Percentiles rank a stretch among this genome's conserved stretches.
These are phyloP conservation scores for Phytophthora ramorum DNA, from an alignment of 352 stramenopile genomes.

Conservation along the genomic window DNA sequence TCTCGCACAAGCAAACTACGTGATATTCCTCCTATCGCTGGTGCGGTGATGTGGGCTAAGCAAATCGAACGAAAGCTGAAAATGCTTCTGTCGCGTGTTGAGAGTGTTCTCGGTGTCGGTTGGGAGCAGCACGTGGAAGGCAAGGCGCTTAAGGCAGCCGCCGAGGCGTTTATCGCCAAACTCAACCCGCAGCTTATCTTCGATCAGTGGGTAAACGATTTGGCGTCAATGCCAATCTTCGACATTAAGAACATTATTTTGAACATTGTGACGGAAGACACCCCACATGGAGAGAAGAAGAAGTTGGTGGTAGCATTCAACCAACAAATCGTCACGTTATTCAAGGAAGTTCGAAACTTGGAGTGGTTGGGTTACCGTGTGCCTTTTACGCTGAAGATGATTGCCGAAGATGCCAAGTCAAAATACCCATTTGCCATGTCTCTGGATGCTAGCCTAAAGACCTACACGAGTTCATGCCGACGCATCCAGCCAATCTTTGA, in stretches of 20 bases:
- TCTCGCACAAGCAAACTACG: constrained; percentile 94
- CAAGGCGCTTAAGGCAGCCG: constrained; percentile 93
- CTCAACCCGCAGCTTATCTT: constrained; percentile 94
- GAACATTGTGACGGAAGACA: constrained; percentile 90
- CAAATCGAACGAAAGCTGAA: constrained; percentile 99
- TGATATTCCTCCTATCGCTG: constrained; percentile 97
- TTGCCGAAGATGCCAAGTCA: constrained; percentile 96
- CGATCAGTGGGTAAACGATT: constrained; percentile 94
- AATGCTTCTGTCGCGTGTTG: constrained; percentile 95
- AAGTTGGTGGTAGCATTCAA: constrained; percentile 95
- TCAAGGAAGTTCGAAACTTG: constrained; percentile 99
- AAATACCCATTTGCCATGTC: constrained; percentile 98
- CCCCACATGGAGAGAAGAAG: constrained; percentile 68
- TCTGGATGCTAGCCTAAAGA: constrained; percentile 96
- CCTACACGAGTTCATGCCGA: constrained; percentile 88
- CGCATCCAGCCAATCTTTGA: constrained; percentile 89
- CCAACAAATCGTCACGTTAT: constrained; percentile 97
- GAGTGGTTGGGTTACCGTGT: constrained; percentile 98
- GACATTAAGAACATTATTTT: constrained; percentile 93
- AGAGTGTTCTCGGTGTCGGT: constrained; percentile 96
- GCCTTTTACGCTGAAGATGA: constrained; percentile 95
- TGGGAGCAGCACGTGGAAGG: constrained; percentile 99
- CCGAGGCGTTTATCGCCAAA: constrained; percentile 88
- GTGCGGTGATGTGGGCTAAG: constrained; percentile 99
- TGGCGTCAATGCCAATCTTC: constrained; percentile 92